Conservation (phyloP, 176 grass and related monocot species). For the Urochloa ruziziensis region DNA sequence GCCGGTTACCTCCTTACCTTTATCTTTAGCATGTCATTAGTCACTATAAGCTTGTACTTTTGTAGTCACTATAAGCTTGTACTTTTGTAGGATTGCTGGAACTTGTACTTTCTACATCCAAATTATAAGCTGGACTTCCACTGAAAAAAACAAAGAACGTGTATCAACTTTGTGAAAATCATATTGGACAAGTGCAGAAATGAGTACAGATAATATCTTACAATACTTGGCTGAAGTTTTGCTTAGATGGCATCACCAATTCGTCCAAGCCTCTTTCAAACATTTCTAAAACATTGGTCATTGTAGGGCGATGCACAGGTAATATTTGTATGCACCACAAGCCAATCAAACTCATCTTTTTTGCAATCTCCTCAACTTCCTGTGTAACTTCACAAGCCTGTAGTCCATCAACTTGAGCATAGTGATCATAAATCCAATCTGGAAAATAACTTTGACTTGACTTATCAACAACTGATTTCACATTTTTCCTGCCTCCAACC, state of each 20-base stretch:
- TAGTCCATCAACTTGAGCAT: conserved; percentile 11
- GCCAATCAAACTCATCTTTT: conserved; percentile 23
- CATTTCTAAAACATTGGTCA: conserved; percentile 61
- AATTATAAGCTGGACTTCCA: no score
- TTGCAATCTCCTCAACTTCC: conserved; percentile 1
- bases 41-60: neutral
- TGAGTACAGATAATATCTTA: neutral
- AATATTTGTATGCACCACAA: conserved; percentile 36
- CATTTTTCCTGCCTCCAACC: conserved; percentile 50
- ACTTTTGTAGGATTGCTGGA: neutral
- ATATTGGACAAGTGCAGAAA: neutral
- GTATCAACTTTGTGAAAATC: no score
- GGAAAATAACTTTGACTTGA: conserved; percentile 49
- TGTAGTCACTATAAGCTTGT: neutral
- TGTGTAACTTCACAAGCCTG: conserved; percentile 14
- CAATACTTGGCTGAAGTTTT: neutral
- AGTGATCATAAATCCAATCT: conserved; percentile 58
- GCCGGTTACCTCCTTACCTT: no score
- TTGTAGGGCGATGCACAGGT: conserved; percentile 52
- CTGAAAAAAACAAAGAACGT: neutral
- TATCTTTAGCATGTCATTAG: no score
- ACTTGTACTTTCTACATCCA: neutral
- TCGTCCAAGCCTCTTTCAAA: conserved; percentile 43
- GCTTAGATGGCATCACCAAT: conserved; percentile 34
- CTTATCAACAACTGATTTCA: neutral